Evolutionary conservation across 2,329 filamentous ascomycete species (phyloP).

Genomic region (Claviceps humidiphila): DNA sequence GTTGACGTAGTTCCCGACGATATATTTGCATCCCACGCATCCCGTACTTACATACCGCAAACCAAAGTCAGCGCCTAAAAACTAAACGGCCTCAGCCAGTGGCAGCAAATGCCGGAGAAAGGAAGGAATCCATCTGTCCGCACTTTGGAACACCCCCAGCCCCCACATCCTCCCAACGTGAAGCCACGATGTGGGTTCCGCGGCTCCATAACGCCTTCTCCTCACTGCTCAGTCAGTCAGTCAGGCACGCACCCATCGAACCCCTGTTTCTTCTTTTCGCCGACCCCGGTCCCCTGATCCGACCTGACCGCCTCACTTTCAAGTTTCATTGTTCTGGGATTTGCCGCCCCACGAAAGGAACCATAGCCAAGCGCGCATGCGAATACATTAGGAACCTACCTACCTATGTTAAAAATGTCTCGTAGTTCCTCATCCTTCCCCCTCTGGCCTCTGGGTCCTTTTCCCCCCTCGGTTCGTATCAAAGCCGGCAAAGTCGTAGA

Average conservation of each 20-base stretch:
- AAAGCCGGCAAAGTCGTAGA: no score
- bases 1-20: no score
- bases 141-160: no score
- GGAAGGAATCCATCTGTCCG: no score
- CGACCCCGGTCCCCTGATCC: not conserved
- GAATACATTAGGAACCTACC: not conserved
- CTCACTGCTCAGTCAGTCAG: no score
- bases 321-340: not conserved
- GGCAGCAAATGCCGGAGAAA: no score
- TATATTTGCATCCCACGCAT: no score
- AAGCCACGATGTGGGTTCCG: slow-evolving; percentile 8
- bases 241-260: not conserved
- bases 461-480: no score
- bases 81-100: no score
- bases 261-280: not conserved
- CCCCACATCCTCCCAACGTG: not conserved
- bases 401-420: not conserved
- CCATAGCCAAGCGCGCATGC: not conserved
- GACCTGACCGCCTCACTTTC: not conserved
- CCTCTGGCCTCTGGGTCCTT: no score
- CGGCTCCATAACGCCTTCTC: slow-evolving; percentile 4
- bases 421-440: not conserved
- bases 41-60: no score
- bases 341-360: not conserved
- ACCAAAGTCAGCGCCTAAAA: no score